These are phyloP conservation scores for Zanthoxylum bungeanum DNA, from an alignment of 345 rosid species.

Conservation along the genomic window DNA sequence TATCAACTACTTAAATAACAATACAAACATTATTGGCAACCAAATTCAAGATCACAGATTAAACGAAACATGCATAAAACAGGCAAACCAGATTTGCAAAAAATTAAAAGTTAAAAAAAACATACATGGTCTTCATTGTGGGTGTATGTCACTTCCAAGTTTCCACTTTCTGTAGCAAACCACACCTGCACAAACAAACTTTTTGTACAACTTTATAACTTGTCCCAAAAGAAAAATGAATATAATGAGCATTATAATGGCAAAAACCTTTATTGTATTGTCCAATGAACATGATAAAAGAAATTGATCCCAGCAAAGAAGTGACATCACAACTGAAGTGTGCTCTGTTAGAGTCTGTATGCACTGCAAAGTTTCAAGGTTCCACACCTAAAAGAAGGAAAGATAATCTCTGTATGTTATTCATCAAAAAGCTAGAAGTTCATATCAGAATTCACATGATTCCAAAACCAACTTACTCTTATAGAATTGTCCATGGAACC, in stretches of 20 bases:
- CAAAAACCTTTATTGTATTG: constrained; percentile 72
- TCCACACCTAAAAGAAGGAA: constrained; percentile 73
- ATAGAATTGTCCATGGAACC: constrained; percentile 94
- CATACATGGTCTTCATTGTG: constrained; percentile 89
- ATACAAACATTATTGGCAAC: not conserved
- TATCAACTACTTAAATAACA: not conserved
- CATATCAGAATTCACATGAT: not conserved
- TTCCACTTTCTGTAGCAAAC: constrained; percentile 90
- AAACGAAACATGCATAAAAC: constrained; percentile 1
- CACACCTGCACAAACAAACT: constrained; percentile 57
- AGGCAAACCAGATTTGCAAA: constrained; percentile 3
- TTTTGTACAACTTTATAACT: not conserved
- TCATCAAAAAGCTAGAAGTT: not conserved
- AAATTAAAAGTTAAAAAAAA: too few relatives aligned
- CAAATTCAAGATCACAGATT: not conserved
- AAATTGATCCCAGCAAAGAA: constrained; percentile 99
- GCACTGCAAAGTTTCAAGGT: constrained; percentile 84
- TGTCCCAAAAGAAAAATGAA: constrained; percentile 1
- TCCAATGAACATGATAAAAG: constrained; percentile 95
- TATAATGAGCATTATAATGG: not conserved
- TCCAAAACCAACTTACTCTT: constrained; percentile 42
- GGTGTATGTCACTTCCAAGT: constrained; percentile 85
- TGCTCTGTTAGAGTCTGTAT: constrained; percentile 79
- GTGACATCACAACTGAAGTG: constrained; percentile 86
- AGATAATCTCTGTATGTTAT: not conserved